phyloP scores from a whole-genome alignment of 495 filamentous ascomycete genomes.

The Hypoxylon rickii region DNA sequence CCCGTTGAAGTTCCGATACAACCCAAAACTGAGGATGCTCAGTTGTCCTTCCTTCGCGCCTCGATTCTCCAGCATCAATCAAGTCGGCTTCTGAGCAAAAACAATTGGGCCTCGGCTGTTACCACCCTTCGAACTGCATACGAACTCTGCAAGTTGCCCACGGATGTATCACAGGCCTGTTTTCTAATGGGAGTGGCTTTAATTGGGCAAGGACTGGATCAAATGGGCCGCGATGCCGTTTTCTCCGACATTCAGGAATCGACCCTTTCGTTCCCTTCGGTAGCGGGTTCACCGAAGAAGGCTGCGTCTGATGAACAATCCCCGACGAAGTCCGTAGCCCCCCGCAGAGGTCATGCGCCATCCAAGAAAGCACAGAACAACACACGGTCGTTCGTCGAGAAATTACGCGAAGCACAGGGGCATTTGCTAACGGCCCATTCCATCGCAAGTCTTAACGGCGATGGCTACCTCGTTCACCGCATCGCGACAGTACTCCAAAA shows the following conservation, averaged over 20 bases:
- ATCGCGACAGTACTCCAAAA: slow-evolving; percentile 64
- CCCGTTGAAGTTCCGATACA: slow-evolving; percentile 31
- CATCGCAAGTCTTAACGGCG: slow-evolving; percentile 53
- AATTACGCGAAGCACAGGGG: slow-evolving; percentile 64
- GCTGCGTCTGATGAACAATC: slow-evolving; percentile 24
- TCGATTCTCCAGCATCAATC: slow-evolving; percentile 70
- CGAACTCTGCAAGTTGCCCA: slow-evolving; percentile 44
- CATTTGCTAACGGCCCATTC: slow-evolving; percentile 60
- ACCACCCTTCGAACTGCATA: slow-evolving; percentile 54
- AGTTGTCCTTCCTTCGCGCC: slow-evolving; percentile 61
- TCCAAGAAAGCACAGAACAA: slow-evolving; percentile 33
- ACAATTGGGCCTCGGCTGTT: slow-evolving; percentile 58
- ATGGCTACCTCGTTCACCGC: slow-evolving; percentile 55
- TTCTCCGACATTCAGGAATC: slow-evolving; percentile 91
- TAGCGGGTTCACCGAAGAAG: slow-evolving; percentile 42
- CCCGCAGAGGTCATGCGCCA: slow-evolving; percentile 32
- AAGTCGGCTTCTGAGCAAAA: slow-evolving; percentile 56
- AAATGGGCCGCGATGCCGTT: slow-evolving; percentile 77
- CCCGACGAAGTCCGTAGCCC: slow-evolving; percentile 32
- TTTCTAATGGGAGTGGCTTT: slow-evolving; percentile 63
- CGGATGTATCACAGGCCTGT: slow-evolving; percentile 50
- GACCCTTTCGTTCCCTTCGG: slow-evolving; percentile 78
- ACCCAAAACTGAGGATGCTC: slow-evolving; percentile 52
- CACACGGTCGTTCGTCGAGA: slow-evolving; percentile 57
- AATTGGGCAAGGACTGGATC: slow-evolving; percentile 63